Conservation (phyloP, 2,329 filamentous ascomycete genomes). For the Furcasterigmium furcatum region DNA sequence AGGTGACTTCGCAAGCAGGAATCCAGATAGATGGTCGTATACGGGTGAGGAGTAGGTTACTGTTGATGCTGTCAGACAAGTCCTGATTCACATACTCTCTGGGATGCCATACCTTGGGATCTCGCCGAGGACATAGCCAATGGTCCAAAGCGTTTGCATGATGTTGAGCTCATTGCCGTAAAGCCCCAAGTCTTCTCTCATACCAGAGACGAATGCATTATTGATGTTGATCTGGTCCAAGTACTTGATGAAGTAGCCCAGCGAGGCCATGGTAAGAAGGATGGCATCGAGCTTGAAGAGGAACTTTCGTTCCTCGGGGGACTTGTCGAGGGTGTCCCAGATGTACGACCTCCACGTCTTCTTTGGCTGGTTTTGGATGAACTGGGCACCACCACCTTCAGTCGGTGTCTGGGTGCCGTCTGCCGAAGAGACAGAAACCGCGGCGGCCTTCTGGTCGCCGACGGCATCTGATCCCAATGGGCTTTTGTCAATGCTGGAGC, state of each 20-base stretch:
- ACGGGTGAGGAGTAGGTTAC: slow-evolving; percentile 27
- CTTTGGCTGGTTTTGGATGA: slow-evolving; percentile 24
- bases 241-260: slow-evolving; percentile 22
- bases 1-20: slow-evolving; percentile 22
- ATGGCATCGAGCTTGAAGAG: slow-evolving; percentile 39
- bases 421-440: neutral
- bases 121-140: slow-evolving; percentile 20
- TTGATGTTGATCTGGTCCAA: slow-evolving; percentile 26
- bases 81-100: neutral
- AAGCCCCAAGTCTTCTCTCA: slow-evolving; percentile 20
- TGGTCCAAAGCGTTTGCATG: slow-evolving; percentile 20
- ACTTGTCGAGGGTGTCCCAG: slow-evolving; percentile 46
- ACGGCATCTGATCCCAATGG: neutral
- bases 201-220: slow-evolving; percentile 27
- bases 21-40: slow-evolving; percentile 24
- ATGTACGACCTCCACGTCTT: slow-evolving; percentile 42
- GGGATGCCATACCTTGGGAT: slow-evolving; percentile 15
- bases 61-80: slow-evolving; percentile 12
- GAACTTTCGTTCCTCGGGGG: slow-evolving; percentile 33
- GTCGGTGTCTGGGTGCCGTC: neutral
- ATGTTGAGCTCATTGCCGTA: slow-evolving; percentile 23
- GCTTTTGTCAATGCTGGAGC: neutral
- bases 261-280: slow-evolving; percentile 28
- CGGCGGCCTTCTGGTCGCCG: neutral
- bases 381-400: neutral